These are phyloP conservation scores for Calamus simplicifolius DNA, from an alignment of 176 grass and related monocot genomes.

Conservation along the genomic window DNA sequence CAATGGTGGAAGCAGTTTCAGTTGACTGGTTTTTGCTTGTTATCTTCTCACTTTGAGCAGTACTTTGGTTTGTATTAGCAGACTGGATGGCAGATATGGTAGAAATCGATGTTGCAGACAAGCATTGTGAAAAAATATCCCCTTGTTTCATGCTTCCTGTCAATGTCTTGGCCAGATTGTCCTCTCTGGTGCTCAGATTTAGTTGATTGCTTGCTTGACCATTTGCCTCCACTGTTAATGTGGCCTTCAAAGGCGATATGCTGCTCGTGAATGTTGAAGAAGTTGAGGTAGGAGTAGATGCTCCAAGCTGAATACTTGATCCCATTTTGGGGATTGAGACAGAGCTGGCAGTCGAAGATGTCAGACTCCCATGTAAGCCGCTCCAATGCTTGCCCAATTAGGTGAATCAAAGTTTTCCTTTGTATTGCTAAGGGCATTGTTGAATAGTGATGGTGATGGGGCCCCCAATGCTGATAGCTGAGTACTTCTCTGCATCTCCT, in stretches of 20 bases:
- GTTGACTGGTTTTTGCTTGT: constrained; percentile 12
- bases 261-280: constrained; percentile 20
- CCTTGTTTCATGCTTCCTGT: constrained; percentile 26
- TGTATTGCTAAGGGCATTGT: constrained; percentile 25
- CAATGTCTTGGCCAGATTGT: constrained; percentile 20
- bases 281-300: constrained; percentile 11
- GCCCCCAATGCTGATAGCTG: constrained; percentile 34
- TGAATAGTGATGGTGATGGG: constrained; percentile 30
- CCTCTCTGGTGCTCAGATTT: constrained; percentile 24
- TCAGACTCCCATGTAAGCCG: constrained; percentile 26
- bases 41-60: constrained; percentile 18
- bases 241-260: constrained; percentile 22
- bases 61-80: constrained; percentile 20
- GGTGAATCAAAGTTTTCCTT: constrained; percentile 32
- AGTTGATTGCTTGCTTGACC: constrained; percentile 19
- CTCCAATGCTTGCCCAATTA: constrained; percentile 26
- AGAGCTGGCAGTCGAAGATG: constrained; percentile 39
- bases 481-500: constrained; percentile 36
- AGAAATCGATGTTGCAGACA: constrained; percentile 22
- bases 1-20: constrained; percentile 25
- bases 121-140: constrained; percentile 25
- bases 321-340: constrained; percentile 32
- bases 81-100: constrained; percentile 20
- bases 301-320: constrained; percentile 22
- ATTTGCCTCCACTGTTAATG: constrained; percentile 20